Evolutionary conservation across 1,284 basidiomycete genomes (phyloP), one percentile per base, ranked within the genome.

Genomic region (Leccinum pseudoinsigne): DNA sequence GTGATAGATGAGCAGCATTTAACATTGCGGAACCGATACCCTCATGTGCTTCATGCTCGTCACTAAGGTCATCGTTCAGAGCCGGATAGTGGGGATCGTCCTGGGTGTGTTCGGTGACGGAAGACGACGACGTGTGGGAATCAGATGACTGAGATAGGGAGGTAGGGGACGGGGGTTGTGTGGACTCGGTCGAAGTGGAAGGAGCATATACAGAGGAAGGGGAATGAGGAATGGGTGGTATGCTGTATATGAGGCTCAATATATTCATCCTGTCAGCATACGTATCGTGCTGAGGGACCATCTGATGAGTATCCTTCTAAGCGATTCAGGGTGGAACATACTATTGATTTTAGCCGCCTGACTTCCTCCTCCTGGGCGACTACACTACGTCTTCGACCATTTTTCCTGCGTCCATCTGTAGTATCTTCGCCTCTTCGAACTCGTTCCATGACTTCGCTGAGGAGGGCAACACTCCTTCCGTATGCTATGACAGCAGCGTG

Each of bases 211-310:
- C 70, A 16, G 84, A 81, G 36, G 84, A 76, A 31, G 85, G 81
- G 12, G 88, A 83, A 71, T 89, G 85, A 28, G 86, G 86, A 40
- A 86, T 83, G 53, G 89, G 81, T 23, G 89, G 89, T 74, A 93
- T 92, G 74, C 86, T 89, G 79, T 93, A 94, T 66, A 93, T 92
- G 67, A 92, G 82, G 69, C 90, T 92, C 62, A 93, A 82, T 69
- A 94, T 93, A 72, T 91, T 90, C 91, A 93, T 93, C 64, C 91
- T 86, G 77, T 93, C 91, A 62, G 90, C 90, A 74, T 93, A 93
- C 9, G 92, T 93, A 76, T 94, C 92, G 72, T 93, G 92, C 92
- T 93, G 72, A 67, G 57, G 55, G 58, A 55, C 54, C 62, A 55
- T 40, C 26, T 54, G 57, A 60, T 69, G 59, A 66, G 67, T 47